These are phyloP conservation scores for Scleromitrula shiraiana DNA, from an alignment of 2,329 filamentous ascomycete species.

Conservation along the genomic window DNA sequence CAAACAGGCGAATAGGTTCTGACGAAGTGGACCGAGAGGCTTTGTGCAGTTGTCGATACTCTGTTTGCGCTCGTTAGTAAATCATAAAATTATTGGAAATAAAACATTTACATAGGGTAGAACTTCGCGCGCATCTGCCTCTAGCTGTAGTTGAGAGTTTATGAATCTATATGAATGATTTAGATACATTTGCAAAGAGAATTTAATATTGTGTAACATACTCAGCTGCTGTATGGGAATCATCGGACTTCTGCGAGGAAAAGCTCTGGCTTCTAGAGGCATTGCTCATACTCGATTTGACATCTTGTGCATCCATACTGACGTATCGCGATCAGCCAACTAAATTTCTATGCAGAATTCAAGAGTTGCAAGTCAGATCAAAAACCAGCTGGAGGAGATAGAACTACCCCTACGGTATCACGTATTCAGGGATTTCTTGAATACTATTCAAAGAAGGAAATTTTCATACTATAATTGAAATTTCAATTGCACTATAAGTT, in stretches of 20 bases:
- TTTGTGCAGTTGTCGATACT: conserved; percentile 92
- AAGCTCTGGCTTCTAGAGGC: conserved; percentile 47
- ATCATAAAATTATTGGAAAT: conserved; percentile 1
- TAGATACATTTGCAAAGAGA: conserved; percentile 1
- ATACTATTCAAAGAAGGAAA: no score
- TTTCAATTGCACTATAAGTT: no score
- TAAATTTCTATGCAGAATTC: not conserved
- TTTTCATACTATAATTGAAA: no score
- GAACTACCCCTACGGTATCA: no score
- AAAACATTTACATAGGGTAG: conserved; percentile 68
- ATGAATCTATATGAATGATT: conserved; percentile 57
- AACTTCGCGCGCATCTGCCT: conserved; percentile 90
- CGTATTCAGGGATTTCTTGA: no score
- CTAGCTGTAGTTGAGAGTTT: conserved; percentile 78
- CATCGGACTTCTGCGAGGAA: conserved; percentile 43
- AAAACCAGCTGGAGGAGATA: no score
- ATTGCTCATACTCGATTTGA: conserved; percentile 15
- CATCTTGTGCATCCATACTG: conserved; percentile 31
- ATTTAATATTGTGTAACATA: conserved; percentile 19
- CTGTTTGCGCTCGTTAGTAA: conserved; percentile 36
- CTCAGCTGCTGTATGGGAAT: conserved; percentile 44
- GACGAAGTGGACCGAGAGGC: conserved; percentile 77
- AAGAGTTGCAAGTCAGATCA: no score
- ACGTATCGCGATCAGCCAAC: no score
- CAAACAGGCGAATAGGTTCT: conserved; percentile 84